Evolutionary conservation across 2,329 filamentous ascomycete species (phyloP), one percentile per base, ranked within the genome.

Genomic region (Colletotrichum chrysophilum): DNA sequence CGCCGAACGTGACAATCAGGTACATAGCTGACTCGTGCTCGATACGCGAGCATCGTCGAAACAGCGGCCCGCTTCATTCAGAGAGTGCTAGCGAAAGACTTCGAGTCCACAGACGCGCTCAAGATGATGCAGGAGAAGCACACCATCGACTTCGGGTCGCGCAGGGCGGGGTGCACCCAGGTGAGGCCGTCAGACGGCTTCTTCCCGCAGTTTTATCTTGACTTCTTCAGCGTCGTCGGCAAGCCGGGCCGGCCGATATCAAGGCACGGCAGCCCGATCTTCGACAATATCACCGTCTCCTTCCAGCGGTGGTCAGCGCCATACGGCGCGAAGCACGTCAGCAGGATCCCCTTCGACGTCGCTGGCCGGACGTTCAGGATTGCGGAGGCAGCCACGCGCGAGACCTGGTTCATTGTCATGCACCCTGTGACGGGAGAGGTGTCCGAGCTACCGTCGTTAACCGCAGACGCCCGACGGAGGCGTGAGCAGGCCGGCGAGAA

Each of bases 341-440:
- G 30, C 24, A 16, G 58, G 26, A 66, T 74, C 28, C 32, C 58
- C 4, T 74, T 74, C 21, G 21, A 74, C 21, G 34, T 74, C 4
- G 58, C 52, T 13, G 38, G 65, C 4, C 36, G 43, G 21, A 74
- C 71, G 14, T 74, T 69, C n/a, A n/a, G 55, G 8, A 69, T 74
- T 14, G 58, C 38, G 3, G 16, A 64, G 65, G 38, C 71, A 3
- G 26, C 71, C 26, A 74, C 62, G 16, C 34, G 38, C 16, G 28
- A 73, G 64, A 52, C n/a, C 34, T 73, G n/a, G 70, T 73, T 67
- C 10, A 73, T 73, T 30, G 9, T 73, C 7, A 73, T 73, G 28
- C 38, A 73, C 28, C 70, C 36, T 7, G 16, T 66, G 5, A 28
- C 14, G 8, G 21, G 9, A 18, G 38, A 65, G 58, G 48, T 38